phyloP scores from a whole-genome alignment of 1,284 basidiomycete genomes.

The Boletus smithii region DNA sequence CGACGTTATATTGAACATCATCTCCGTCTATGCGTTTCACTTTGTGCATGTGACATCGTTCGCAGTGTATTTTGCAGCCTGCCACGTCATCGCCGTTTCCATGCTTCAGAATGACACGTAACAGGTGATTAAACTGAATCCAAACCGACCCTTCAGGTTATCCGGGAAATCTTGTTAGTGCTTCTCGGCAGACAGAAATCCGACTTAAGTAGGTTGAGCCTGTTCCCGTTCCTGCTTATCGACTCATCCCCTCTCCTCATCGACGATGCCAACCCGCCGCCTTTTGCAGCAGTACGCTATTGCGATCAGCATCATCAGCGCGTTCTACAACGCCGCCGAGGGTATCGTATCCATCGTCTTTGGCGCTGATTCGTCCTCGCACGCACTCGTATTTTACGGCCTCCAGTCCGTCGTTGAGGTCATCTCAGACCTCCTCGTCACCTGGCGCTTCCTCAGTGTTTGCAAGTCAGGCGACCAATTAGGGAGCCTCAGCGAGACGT shows the following conservation, averaged over 20 bases:
- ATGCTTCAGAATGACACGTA: background rate
- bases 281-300: conserved; percentile 34
- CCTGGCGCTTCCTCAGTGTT: conserved; percentile 42
- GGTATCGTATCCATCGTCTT: conserved; percentile 41
- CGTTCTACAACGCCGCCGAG: conserved; percentile 34
- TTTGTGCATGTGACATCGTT: no score
- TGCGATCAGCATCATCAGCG: conserved; percentile 32
- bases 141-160: background rate
- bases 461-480: conserved; percentile 35
- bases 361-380: conserved; percentile 43
- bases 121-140: background rate
- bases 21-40: background rate
- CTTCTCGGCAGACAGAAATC: background rate
- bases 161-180: background rate
- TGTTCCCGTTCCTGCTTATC: background rate
- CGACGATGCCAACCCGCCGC: conserved; percentile 19
- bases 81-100: background rate
- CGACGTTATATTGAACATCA: background rate
- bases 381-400: conserved; percentile 50
- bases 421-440: conserved; percentile 38
- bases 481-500: conserved; percentile 14
- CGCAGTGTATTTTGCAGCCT: background rate
- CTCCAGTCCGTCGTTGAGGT: conserved; percentile 50
- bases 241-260: background rate
- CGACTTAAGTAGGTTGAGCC: background rate